Evolutionary conservation across 2,329 filamentous ascomycete species (phyloP), one percentile per base, ranked within the genome.

Genomic region (Talaromyces piceae): DNA sequence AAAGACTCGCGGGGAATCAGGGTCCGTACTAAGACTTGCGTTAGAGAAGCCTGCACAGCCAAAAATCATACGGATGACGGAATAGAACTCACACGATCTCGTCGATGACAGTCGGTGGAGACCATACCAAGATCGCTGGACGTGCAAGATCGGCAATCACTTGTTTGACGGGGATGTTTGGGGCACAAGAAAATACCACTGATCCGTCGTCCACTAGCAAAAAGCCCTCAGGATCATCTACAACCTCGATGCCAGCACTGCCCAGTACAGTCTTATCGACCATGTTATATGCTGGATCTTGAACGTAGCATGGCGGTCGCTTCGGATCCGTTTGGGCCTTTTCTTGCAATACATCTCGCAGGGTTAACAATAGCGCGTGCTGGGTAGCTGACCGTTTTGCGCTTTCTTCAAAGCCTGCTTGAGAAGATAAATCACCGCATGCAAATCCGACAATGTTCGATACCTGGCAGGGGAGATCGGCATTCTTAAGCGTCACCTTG

Each of bases 221-320:
- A 37, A 50, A 44, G 3, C 26, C 41, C 4, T 50, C 18, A 12
- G 48, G 39, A 6, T 45, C 48, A 13, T 50, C 41, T 13, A 50
- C 0, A 11, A 16, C n/a, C 4, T 31, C n/a, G 12, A 50, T 50
- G 13, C 28, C 20, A 20, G 13, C 25, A 7, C 20, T 41, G 13
- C 2, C 23, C 39, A 45, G 28, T 12, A 45, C 27, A 2, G n/a
- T n/a, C 9, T 37, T 45, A 7, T 50, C 28, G 3, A 12, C 5
- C 8, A 16, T 12, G 25, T 4, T 45, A 18, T 50, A 45, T 26
- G 25, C 22, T 22, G 28, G 41, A 22, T 45, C 48, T 16, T 50
- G 48, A 8, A 20, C 27, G 4, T 33, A 25, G 13, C 44, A 46
- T 4, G 25, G 16, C 18, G 37, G 30, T 13, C 18, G 31, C 12